Base-by-base conservation (phyloP, 2,329 filamentous ascomycete species). In the Truncatella angustata region DNA sequence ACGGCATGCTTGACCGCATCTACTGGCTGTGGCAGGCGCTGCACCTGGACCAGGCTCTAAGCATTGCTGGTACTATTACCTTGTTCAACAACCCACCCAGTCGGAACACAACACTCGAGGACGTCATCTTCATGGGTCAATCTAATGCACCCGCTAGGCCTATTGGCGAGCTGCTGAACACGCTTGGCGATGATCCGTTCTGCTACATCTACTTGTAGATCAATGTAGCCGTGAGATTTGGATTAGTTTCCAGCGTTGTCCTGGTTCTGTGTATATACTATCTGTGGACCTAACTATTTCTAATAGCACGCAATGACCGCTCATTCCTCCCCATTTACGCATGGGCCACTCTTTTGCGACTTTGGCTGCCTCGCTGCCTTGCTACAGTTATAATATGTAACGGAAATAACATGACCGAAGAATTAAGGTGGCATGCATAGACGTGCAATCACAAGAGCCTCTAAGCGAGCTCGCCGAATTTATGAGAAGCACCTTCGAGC, bases 11-110 rank as follows among this genome's bases (percentile, higher is more conserved):
- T 0, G 63, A 64, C 40, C 59, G 60, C 1, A 28, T 58, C 1
- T 66, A 60, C 23, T 65, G 63, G 63, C 54, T 66, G 1, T 66
- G 63, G 64, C 58, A 59, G 45, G 51, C 51, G 14, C 46, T 53
- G 37, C 51, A 61, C 26, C 51, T 42, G 1, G n/a, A 26, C 10
- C 37, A 52, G 35, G 58, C 58, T 6, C 49, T 49, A 5, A 58
- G 51, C 18, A 35, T 63, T 36, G 60, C 52, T 11, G 60, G 64
- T 3, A 63, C 63, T 12, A 56, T 66, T 14, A 66, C 63, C 4
- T 40, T 64, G 12, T 50, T 58, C 26, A 63, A 64, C 49, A 56
- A 26, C 2, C 62, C 63, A 9, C 61, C 62, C 3, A 64, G 61
- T 46, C 58, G 62, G 5, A 53, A 64, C 40, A 58, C 60, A 3